phyloP scores from a whole-genome alignment of 371 early-diverging fungal genomes.

The Entomophthora muscae region DNA sequence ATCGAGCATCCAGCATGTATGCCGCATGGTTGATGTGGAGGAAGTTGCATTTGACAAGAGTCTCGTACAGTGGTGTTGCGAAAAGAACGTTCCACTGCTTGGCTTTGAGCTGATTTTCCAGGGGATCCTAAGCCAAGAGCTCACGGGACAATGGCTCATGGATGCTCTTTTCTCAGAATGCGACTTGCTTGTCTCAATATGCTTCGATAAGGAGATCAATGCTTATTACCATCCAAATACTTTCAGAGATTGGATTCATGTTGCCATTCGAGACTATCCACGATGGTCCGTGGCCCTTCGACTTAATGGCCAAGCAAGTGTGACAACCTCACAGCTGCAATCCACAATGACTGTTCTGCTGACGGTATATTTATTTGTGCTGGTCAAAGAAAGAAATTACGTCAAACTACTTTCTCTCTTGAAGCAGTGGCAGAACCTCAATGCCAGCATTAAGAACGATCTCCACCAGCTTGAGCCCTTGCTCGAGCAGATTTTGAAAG shows the following conservation, averaged over 20 bases:
- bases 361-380: neutral
- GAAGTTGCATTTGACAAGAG: neutral
- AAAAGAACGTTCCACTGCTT: neutral
- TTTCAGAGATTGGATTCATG: neutral
- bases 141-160: slow-evolving; percentile 13
- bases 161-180: neutral
- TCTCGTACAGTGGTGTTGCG: neutral
- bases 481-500: neutral
- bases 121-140: slow-evolving; percentile 11
- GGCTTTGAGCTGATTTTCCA: slow-evolving; percentile 3
- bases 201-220: neutral
- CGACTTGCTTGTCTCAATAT: neutral
- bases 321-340: neutral
- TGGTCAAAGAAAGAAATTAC: neutral
- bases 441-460: neutral
- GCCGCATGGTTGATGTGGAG: neutral
- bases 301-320: neutral
- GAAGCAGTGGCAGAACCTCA: neutral
- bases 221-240: neutral
- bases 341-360: neutral
- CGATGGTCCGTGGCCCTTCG: neutral
- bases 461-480: neutral
- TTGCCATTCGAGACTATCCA: neutral
- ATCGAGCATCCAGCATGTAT: neutral
- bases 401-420: neutral